Base-by-base conservation (phyloP, 1,284 basidiomycete genomes). In the Fomitopsis pinicola region DNA sequence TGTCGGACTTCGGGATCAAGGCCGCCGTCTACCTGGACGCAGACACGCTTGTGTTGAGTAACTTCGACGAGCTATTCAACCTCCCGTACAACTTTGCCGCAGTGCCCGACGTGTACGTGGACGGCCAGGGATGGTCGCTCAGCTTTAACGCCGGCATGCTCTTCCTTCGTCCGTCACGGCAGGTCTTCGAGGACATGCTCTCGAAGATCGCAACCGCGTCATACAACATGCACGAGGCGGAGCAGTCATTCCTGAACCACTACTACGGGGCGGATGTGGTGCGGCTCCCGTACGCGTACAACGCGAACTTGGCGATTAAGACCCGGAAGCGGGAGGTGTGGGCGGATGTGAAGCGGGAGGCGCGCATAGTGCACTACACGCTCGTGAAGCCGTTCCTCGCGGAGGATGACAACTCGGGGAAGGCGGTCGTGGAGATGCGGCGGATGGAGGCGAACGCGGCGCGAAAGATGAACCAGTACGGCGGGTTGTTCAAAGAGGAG, bases 281-380 rank as follows among this genome's bases (percentile, higher is more conserved):
- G 42, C 72, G 75, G 17, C 71, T 82, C 7, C 80, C 80, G 10
- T 80, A 78, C 61, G 69, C 73, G 45, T 82, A 82, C 69, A 81
- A 80, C 64, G 78, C 74, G 57, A 80, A 81, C 67, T 69, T 81
- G 3, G 79, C 75, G 5, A 77, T 81, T 63, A 81, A 78, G 68
- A 63, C 62, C 57, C 67, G 73, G 42, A 75, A 67, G 59, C 70
- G 69, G 14, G 60, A 44, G 48, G 38, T 80, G 42, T 80, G 79
- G 79, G 66, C 69, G 33, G 71, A 71, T 2, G 61, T 76, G 57
- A 63, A 72, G 65, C 64, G 71, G 48, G 70, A 74, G 22, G 69
- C 77, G 42, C 69, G 75, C 33, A 66, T 80, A 53, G 70, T 80
- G 38, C 79, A 79, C 62, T 80, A 79, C 63, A 78, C 79, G 26